Evolutionary conservation across 2,329 filamentous ascomycete species (phyloP).

Genomic region (Nectriaceae sp.): DNA sequence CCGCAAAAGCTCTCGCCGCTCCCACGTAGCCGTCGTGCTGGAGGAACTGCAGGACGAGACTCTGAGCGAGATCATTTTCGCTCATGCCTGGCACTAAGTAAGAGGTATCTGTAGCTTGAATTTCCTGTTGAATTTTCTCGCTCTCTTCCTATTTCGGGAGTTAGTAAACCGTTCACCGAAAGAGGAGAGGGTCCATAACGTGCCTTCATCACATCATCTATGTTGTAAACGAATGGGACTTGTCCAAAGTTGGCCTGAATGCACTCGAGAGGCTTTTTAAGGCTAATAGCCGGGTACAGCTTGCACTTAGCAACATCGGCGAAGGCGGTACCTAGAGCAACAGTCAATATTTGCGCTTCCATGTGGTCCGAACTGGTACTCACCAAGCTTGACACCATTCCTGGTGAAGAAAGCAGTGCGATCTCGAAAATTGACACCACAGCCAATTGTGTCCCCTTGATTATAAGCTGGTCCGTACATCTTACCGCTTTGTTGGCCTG

Average conservation of each 20-base stretch:
- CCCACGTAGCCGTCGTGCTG: slow-evolving; percentile 96
- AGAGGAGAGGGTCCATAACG: slow-evolving; percentile 25
- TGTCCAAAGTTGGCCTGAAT: slow-evolving; percentile 68
- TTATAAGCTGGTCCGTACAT: slow-evolving; percentile 59
- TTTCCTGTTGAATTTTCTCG: slow-evolving; percentile 58
- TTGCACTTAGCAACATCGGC: slow-evolving; percentile 62
- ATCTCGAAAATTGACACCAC: slow-evolving; percentile 66
- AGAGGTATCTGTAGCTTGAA: slow-evolving; percentile 59
- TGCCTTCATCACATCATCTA: slow-evolving; percentile 82
- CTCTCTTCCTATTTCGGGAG: slow-evolving; percentile 56
- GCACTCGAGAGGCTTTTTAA: slow-evolving; percentile 65
- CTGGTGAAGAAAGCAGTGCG: slow-evolving; percentile 70
- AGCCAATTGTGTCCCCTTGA: slow-evolving; percentile 61
- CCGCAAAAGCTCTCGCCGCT: slow-evolving; percentile 83
- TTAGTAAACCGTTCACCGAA: slow-evolving; percentile 14
- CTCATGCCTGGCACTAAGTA: slow-evolving; percentile 63
- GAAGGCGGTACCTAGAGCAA: slow-evolving; percentile 65
- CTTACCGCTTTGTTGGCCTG: slow-evolving; percentile 57
- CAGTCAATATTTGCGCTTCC: slow-evolving; percentile 24
- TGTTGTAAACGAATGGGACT: slow-evolving; percentile 84
- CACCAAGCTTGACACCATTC: slow-evolving; percentile 61
- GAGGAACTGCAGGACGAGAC: slow-evolving; percentile 81
- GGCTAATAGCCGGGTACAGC: slow-evolving; percentile 67
- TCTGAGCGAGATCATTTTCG: slow-evolving; percentile 79
- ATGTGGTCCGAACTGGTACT: slow-evolving; percentile 17